Evolutionary conservation across 371 early-diverging fungal species (phyloP).

Genomic region (Blastocladiella emersonii): DNA sequence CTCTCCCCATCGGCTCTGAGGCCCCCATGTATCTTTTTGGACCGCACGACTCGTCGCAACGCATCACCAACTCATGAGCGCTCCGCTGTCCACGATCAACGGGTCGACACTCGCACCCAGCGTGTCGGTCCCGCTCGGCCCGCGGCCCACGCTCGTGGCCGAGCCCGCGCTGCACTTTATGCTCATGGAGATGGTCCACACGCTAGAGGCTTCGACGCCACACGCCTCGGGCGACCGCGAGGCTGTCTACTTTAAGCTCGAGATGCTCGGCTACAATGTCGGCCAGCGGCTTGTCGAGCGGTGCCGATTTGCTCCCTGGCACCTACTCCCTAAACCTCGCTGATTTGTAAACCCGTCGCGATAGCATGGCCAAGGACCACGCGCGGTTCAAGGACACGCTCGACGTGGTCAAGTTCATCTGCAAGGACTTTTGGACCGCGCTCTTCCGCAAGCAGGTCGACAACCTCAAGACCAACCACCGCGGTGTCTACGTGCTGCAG

Average conservation of each 20-base stretch:
- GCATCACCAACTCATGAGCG: too few relatives aligned
- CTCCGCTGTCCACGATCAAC: too few relatives aligned
- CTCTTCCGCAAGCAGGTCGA: slow-evolving; percentile 92
- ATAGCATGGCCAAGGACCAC: slow-evolving; percentile 62
- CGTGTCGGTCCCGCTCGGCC: slow-evolving; percentile 8
- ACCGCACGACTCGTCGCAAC: too few relatives aligned
- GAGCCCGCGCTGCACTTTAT: slow-evolving; percentile 57
- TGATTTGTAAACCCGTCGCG: too few relatives aligned
- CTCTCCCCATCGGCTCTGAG: too few relatives aligned
- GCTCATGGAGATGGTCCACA: slow-evolving; percentile 62
- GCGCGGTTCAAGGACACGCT: slow-evolving; percentile 76
- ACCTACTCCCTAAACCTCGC: too few relatives aligned
- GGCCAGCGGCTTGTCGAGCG: slow-evolving; percentile 75
- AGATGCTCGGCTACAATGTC: slow-evolving; percentile 75
- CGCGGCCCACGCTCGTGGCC: slow-evolving; percentile 23
- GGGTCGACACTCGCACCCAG: too few relatives aligned
- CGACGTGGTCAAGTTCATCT: slow-evolving; percentile 91
- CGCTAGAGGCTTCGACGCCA: slow-evolving; percentile 39
- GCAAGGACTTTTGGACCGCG: slow-evolving; percentile 91
- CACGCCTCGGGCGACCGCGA: slow-evolving; percentile 26
- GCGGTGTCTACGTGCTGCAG: slow-evolving; percentile 94
- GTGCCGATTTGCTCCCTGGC: slow-evolving; percentile 14
- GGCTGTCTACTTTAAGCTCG: slow-evolving; percentile 69
- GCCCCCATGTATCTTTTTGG: too few relatives aligned
- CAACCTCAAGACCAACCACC: slow-evolving; percentile 93